Conservation (phyloP, 129 eudicot genomes). For the Arctium minus region DNA sequence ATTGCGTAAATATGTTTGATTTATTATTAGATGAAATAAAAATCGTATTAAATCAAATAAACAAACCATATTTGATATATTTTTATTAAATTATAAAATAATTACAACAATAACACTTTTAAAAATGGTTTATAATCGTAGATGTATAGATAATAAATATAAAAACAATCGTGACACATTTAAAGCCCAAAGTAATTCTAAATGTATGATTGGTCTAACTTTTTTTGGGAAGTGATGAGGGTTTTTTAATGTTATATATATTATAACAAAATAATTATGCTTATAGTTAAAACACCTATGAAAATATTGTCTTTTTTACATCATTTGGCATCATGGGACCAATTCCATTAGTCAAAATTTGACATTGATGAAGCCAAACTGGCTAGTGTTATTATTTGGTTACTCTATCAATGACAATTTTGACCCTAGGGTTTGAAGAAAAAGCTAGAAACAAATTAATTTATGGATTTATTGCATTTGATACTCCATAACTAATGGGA, state of each 20-base stretch:
- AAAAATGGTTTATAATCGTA: not conserved
- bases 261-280: not conserved
- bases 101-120: too few relatives aligned
- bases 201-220: not conserved
- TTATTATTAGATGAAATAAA: not conserved
- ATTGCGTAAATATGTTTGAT: not conserved
- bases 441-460: not conserved
- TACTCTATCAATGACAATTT: conserved; percentile 11
- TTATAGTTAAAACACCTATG: not conserved
- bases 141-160: not conserved
- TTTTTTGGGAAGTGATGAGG: not conserved
- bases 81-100: not conserved
- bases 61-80: not conserved
- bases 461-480: conserved; percentile 2
- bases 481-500: conserved; percentile 6
- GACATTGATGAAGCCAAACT: conserved; percentile 3
- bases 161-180: not conserved
- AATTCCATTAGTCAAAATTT: conserved; percentile 12
- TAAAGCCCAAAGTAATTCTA: not conserved
- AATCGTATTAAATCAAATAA: not conserved
- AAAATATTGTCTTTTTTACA: not conserved
- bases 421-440: conserved; percentile 12
- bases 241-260: not conserved
- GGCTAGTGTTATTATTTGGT: conserved; percentile 19
- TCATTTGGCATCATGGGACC: conserved; percentile 20